Conservation (phyloP, 345 rosid genomes). For the Euphorbia lathyris region DNA sequence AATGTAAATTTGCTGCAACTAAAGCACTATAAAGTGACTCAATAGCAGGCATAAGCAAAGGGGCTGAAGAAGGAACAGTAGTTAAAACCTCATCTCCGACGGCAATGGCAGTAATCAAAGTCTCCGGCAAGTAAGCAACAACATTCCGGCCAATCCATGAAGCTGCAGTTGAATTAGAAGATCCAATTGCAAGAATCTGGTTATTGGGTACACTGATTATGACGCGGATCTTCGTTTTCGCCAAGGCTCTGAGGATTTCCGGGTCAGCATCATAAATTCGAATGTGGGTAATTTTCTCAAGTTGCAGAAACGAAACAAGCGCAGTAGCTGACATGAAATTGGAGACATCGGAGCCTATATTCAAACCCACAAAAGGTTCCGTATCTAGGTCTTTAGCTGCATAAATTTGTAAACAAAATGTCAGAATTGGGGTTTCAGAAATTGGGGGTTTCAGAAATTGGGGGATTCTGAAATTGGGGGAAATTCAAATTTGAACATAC, state of each 20-base stretch:
- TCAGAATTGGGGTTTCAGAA: background rate
- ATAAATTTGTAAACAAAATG: background rate
- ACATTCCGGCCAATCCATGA: conserved; percentile 81
- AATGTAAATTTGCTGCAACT: conserved; percentile 85
- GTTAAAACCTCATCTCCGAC: conserved; percentile 96
- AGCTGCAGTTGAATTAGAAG: conserved; percentile 85
- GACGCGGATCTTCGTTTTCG: conserved; percentile 87
- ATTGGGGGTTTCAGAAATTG: background rate
- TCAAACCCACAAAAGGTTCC: conserved; percentile 78
- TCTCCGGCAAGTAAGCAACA: conserved; percentile 74
- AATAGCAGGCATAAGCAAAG: conserved; percentile 77
- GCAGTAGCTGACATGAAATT: conserved; percentile 44
- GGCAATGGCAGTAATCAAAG: conserved; percentile 62
- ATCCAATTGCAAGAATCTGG: conserved; percentile 89
- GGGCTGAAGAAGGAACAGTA: conserved; percentile 81
- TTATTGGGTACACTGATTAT: conserved; percentile 88
- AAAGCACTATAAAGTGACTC: conserved; percentile 80
- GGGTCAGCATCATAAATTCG: conserved; percentile 81
- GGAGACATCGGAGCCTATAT: conserved; percentile 78
- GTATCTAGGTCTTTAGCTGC: conserved; percentile 44
- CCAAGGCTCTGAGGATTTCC: conserved; percentile 67
- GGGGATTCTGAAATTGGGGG: background rate
- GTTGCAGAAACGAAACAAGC: conserved; percentile 63
- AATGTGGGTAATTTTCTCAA: conserved; percentile 68
- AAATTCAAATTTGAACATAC: conserved; percentile 13